Evolutionary conservation across 2,329 filamentous ascomycete species (phyloP), one percentile per base, ranked within the genome.

Genomic region (Ascochyta lentis): DNA sequence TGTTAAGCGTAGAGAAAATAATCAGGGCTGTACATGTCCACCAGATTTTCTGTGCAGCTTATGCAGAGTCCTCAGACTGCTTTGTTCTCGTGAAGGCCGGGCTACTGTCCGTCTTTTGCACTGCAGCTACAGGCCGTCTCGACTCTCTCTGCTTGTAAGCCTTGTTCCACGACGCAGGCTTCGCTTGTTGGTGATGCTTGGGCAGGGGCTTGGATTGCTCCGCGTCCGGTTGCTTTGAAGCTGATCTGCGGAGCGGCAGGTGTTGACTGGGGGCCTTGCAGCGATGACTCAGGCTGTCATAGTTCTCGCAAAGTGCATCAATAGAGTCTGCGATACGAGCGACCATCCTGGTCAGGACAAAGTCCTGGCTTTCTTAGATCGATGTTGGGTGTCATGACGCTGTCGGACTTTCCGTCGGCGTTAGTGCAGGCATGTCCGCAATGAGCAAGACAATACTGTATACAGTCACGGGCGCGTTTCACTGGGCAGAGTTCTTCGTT

Each of bases 221-320:
- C 40, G 41, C 35, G 41, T 40, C 46, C 27, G 41, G 37, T 12
- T 37, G 38, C 35, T 31, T 24, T 40, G 15, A 33, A 29, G 19
- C n/a, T 38, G 26, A 45, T 41, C 15, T 26, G 24, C 40, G 12
- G 37, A 37, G 27, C 19, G 22, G 35, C 22, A 19, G 19, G 19
- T 19, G 19, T 19, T 19, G 22, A 24, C 26, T 31, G 23, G 42
- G 42, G 38, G 47, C 47, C 43, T 47, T 56, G 38, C 43, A 43
- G 31, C 38, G 38, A 48, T 51, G 48, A 47, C 37, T 47, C 47
- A 51, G 53, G 42, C 24, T 38, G 16, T 34, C 31, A 33, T 27
- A 39, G 33, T 19, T 31, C 16, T 24, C 9, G 34, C 22, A 23
- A 39, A 38, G 19, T 45, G 45, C 16, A 33, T 40, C 26, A 22